Conservation (phyloP, 2,329 filamentous ascomycete species). For the Sclerotinia spermophila region DNA sequence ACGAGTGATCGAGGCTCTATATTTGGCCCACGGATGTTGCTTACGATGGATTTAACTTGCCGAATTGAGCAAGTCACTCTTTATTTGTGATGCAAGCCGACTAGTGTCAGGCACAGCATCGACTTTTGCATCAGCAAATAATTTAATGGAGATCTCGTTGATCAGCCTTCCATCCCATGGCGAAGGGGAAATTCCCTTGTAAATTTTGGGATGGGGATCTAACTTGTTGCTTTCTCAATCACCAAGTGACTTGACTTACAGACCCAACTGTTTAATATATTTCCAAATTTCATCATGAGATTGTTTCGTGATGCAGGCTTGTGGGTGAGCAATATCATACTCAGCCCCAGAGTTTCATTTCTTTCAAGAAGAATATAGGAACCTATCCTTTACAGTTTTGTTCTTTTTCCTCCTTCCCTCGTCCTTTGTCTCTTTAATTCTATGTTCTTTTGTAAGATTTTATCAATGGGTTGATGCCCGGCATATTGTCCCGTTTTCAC, state of each 20-base stretch:
- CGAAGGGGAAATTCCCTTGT: neutral
- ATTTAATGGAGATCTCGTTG: neutral
- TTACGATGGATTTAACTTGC: slow-evolving; percentile 11
- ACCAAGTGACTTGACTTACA: slow-evolving; percentile 13
- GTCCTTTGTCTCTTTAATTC: slow-evolving; percentile 12
- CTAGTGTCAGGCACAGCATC: slow-evolving; percentile 18
- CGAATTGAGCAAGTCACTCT: slow-evolving; percentile 18
- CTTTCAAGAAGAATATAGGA: slow-evolving; percentile 15
- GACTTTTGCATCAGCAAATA: slow-evolving; percentile 17
- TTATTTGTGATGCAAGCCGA: slow-evolving; percentile 13
- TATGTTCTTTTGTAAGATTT: slow-evolving; percentile 10
- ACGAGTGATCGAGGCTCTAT: slow-evolving; percentile 15
- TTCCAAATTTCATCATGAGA: slow-evolving; percentile 1
- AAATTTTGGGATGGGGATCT: slow-evolving; percentile 3
- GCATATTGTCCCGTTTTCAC: slow-evolving; percentile 20
- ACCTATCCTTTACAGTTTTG: slow-evolving; percentile 9
- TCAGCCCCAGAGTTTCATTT: slow-evolving; percentile 13
- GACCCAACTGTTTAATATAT: slow-evolving; percentile 1
- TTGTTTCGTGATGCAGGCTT: slow-evolving; percentile 15
- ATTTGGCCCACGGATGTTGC: slow-evolving; percentile 14
- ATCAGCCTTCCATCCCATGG: slow-evolving; percentile 1
- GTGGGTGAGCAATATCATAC: slow-evolving; percentile 12
- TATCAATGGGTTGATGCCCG: slow-evolving; percentile 6
- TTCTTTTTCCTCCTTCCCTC: slow-evolving; percentile 13
- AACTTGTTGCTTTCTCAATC: neutral